These are phyloP conservation scores for Marasmius oreades DNA, from an alignment of 1,284 basidiomycete genomes.

Conservation along the genomic window DNA sequence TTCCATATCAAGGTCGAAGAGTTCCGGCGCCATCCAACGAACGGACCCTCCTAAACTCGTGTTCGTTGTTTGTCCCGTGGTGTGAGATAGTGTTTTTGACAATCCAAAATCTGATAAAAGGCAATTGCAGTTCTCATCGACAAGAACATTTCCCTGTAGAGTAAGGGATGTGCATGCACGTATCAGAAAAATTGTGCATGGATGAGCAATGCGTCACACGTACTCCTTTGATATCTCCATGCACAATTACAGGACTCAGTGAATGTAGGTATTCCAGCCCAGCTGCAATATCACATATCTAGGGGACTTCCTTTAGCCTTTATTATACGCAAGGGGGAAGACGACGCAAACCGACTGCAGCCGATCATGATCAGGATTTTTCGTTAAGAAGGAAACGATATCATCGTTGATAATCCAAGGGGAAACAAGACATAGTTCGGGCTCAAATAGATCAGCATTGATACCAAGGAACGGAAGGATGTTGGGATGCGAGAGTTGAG, in stretches of 20 bases:
- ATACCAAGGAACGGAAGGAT: conserved; percentile 13
- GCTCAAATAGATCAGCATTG: conserved; percentile 6
- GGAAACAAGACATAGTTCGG: conserved; percentile 12
- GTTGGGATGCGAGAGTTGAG: conserved; percentile 12
- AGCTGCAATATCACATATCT: neutral
- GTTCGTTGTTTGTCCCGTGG: neutral
- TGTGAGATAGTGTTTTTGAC: neutral
- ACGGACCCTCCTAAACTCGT: neutral
- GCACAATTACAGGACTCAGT: neutral
- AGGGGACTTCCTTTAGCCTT: too few relatives aligned
- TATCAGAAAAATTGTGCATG: neutral
- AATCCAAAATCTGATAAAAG: neutral
- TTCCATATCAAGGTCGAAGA: neutral
- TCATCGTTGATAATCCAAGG: conserved; percentile 15
- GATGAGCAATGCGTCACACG: neutral
- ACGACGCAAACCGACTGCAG: neutral
- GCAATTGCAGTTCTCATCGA: neutral
- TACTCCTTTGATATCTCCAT: conserved; percentile 3
- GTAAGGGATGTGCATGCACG: neutral
- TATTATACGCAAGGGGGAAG: too few relatives aligned
- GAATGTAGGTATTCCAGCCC: neutral
- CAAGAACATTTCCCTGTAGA: conserved; percentile 1
- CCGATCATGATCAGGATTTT: conserved; percentile 9
- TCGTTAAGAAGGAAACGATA: conserved; percentile 8
- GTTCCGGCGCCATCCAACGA: conserved; percentile 1